Evolutionary conservation across 139 green algal genomes (phyloP).

Genomic region (Picochlorum sp.): DNA sequence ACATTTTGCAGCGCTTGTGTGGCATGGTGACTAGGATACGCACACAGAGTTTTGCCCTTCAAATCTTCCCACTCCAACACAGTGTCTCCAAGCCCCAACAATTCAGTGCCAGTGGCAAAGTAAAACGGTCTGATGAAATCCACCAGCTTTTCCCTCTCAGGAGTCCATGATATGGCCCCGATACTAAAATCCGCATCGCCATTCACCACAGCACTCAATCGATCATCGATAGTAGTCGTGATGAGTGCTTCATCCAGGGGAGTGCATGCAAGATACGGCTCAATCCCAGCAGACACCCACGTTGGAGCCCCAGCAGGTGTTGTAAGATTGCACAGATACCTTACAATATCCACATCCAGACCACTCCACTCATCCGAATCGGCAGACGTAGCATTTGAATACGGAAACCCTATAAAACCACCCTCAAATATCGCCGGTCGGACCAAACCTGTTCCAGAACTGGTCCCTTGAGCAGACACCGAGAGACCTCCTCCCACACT

Average conservation of each 20-base stretch:
- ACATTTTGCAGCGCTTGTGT: neutral
- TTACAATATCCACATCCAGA: neutral
- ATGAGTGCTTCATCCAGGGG: neutral
- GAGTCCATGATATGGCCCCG: neutral
- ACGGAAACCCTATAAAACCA: neutral
- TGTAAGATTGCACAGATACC: neutral
- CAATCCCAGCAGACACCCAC: neutral
- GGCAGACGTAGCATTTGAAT: neutral
- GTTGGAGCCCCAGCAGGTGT: neutral
- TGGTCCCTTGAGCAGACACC: too few relatives aligned
- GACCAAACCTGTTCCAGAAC: neutral
- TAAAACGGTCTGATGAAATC: neutral
- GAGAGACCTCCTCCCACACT: too few relatives aligned
- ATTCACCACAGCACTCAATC: constrained; percentile 1
- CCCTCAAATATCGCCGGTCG: neutral
- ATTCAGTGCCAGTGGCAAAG: neutral
- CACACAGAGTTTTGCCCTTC: neutral
- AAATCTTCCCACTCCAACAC: neutral
- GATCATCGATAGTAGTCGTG: neutral
- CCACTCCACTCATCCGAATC: neutral
- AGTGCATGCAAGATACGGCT: neutral
- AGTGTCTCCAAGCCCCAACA: neutral
- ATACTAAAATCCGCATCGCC: constrained; percentile 1
- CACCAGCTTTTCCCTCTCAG: neutral
- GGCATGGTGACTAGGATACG: neutral